These are phyloP conservation scores for Vitis hybrid DNA, from an alignment of 177 flowering plant genomes.

Conservation along the genomic window DNA sequence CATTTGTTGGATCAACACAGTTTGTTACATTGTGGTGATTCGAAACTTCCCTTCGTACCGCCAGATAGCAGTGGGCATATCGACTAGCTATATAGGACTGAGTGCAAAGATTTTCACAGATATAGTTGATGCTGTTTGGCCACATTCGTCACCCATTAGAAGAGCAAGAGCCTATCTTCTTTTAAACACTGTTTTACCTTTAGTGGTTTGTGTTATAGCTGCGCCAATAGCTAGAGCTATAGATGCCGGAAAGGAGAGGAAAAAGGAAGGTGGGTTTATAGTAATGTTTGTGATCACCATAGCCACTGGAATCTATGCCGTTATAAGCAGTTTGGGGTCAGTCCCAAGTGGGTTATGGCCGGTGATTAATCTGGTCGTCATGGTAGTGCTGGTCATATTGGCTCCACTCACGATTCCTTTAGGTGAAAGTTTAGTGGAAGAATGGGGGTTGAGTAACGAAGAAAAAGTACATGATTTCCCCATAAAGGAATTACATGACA, in stretches of 20 bases:
- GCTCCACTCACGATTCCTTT: conserved; percentile 52
- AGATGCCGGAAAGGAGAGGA: conserved; percentile 6
- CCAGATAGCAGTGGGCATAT: conserved; percentile 65
- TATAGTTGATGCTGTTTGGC: conserved; percentile 31
- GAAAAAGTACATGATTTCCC: conserved; percentile 29
- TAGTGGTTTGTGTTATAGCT: conserved; percentile 33
- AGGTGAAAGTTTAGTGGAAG: conserved; percentile 8
- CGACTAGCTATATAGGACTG: conserved; percentile 75
- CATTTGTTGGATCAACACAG: conserved; percentile 96
- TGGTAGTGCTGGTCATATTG: conserved; percentile 33
- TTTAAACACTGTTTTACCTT: conserved; percentile 58
- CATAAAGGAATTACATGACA: conserved; percentile 8
- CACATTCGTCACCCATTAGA: conserved; percentile 1
- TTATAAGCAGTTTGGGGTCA: conserved; percentile 43
- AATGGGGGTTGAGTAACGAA: conserved; percentile 25
- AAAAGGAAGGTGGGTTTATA: conserved; percentile 32
- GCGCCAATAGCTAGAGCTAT: conserved; percentile 41
- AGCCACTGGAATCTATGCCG: conserved; percentile 70
- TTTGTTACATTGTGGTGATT: conserved; percentile 55
- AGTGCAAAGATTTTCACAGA: conserved; percentile 69
- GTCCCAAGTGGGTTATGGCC: conserved; percentile 20
- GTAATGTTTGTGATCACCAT: conserved; percentile 54
- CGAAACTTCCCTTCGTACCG: conserved; percentile 56
- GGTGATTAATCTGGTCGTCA: conserved; percentile 23
- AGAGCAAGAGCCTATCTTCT: conserved; percentile 58